These are phyloP conservation scores for Lotmaria passim DNA, from an alignment of 208 protist genomes.

Conservation along the genomic window DNA sequence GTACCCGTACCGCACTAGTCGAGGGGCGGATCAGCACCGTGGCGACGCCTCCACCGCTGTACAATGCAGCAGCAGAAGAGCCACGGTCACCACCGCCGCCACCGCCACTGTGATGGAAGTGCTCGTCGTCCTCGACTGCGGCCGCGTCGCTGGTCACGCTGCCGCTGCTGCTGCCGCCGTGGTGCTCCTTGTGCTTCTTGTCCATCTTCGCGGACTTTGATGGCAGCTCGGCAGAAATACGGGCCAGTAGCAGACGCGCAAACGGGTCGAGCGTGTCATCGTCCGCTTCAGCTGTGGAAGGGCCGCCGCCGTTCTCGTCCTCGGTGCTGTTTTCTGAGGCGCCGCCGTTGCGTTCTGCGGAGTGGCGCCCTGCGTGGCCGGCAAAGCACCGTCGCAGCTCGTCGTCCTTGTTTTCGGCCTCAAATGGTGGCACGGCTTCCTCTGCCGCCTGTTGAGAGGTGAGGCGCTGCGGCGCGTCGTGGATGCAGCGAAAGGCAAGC, in stretches of 20 bases:
- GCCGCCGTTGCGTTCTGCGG: conserved; percentile 24
- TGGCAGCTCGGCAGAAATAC: conserved; percentile 24
- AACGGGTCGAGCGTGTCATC: conserved; percentile 39
- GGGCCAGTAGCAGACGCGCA: conserved; percentile 32
- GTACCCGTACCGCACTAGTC: conserved; percentile 62
- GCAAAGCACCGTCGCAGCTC: conserved; percentile 42
- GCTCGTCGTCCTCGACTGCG: too few relatives aligned
- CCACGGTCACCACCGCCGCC: too few relatives aligned
- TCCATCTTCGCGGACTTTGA: conserved; percentile 14
- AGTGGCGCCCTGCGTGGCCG: conserved; percentile 42
- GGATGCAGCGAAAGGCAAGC: conserved; percentile 58
- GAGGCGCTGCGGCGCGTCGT: conserved; percentile 48
- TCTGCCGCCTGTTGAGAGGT: conserved; percentile 26
- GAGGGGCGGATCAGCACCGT: conserved; percentile 66
- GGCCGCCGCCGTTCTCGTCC: neutral
- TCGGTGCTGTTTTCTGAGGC: conserved; percentile 6
- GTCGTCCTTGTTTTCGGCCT: conserved; percentile 38
- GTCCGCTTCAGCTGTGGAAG: conserved; percentile 2
- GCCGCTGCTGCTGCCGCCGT: conserved; percentile 5
- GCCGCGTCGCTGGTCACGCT: neutral
- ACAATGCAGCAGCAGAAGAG: too few relatives aligned
- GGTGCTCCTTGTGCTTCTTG: conserved; percentile 18
- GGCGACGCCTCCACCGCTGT: conserved; percentile 39
- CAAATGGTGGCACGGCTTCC: conserved; percentile 30
- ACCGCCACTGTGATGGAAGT: too few relatives aligned